These are phyloP conservation scores for Claviceps purpurea DNA, from an alignment of 2,329 filamentous ascomycete genomes.

Conservation along the genomic window DNA sequence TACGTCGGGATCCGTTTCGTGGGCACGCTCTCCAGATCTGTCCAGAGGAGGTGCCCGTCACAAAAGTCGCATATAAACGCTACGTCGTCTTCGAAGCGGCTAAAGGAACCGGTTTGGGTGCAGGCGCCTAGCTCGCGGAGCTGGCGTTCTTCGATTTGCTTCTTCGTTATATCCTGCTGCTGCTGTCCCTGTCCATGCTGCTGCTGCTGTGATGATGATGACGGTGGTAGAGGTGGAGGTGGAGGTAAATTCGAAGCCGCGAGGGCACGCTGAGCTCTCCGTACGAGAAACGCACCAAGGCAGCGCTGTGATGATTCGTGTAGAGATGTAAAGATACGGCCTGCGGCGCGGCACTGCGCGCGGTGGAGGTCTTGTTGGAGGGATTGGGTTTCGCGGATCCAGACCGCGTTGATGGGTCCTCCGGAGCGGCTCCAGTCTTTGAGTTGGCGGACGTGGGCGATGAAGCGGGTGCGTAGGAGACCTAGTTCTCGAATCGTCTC, in stretches of 20 bases:
- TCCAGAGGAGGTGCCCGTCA: slow-evolving; percentile 46
- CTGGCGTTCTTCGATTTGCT: slow-evolving; percentile 23
- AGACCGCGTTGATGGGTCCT: slow-evolving; percentile 41
- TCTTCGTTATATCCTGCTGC: slow-evolving; percentile 12
- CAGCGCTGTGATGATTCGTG: slow-evolving; percentile 36
- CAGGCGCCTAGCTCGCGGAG: slow-evolving; percentile 38
- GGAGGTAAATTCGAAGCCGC: not conserved
- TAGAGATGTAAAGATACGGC: slow-evolving; percentile 39
- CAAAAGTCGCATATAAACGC: slow-evolving; percentile 50
- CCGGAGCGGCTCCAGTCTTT: slow-evolving; percentile 41
- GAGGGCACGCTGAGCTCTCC: slow-evolving; percentile 29
- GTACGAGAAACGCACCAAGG: slow-evolving; percentile 42
- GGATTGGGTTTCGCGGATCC: slow-evolving; percentile 37
- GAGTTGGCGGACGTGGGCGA: slow-evolving; percentile 34
- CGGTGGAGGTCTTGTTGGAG: slow-evolving; percentile 40
- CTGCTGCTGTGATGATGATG: too few species aligned
- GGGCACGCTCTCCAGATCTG: slow-evolving; percentile 40
- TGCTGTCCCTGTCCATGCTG: too few species aligned
- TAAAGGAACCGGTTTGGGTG: slow-evolving; percentile 40
- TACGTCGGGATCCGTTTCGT: slow-evolving; percentile 25
- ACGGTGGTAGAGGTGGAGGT: too few species aligned
- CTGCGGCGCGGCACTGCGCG: slow-evolving; percentile 42
- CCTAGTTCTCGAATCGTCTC: slow-evolving; percentile 39
- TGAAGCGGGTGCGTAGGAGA: slow-evolving; percentile 30
- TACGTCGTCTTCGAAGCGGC: slow-evolving; percentile 40